Conservation (phyloP, 495 filamentous ascomycete species). For the Durotheca rogersii region DNA sequence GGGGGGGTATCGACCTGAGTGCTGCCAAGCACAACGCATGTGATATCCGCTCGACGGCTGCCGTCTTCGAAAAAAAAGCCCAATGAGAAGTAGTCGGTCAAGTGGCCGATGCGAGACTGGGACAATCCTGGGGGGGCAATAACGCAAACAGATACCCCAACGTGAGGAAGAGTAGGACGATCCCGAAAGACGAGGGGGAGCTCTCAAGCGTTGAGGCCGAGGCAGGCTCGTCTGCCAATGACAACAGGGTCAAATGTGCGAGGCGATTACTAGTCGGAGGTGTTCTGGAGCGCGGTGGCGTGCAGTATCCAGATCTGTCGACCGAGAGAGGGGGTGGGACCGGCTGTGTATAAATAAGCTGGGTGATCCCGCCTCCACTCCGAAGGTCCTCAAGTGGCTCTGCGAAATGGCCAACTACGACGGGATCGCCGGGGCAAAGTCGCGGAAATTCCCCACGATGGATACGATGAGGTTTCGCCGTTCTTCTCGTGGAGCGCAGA, state of each 20-base stretch:
- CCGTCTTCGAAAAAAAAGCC: conserved; percentile 6
- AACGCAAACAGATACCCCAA: conserved; percentile 6
- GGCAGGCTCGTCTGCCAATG: conserved; percentile 10
- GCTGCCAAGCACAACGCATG: conserved; percentile 8
- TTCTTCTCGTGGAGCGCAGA: not conserved
- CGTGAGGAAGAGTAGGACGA: not conserved
- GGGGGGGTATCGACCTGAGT: conserved; percentile 16
- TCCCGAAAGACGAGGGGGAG: conserved; percentile 13
- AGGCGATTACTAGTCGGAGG: not conserved
- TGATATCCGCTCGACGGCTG: conserved; percentile 2
- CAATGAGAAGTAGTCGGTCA: conserved; percentile 14
- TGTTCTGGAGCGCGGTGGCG: conserved; percentile 8
- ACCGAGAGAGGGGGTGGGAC: conserved; percentile 4
- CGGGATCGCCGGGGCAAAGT: not conserved
- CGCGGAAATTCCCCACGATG: not conserved
- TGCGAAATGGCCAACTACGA: conserved; percentile 2
- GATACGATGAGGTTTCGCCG: not conserved
- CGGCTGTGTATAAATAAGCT: conserved; percentile 13
- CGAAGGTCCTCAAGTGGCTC: not conserved
- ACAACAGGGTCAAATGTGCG: conserved; percentile 11
- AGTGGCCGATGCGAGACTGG: not conserved
- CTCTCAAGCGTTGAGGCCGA: not conserved
- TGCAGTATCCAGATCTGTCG: conserved; percentile 4
- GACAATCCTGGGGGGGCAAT: conserved; percentile 9
- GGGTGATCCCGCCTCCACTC: not conserved